phyloP scores from a whole-genome alignment of 495 filamentous ascomycete genomes.

The Thozetella sp. region DNA sequence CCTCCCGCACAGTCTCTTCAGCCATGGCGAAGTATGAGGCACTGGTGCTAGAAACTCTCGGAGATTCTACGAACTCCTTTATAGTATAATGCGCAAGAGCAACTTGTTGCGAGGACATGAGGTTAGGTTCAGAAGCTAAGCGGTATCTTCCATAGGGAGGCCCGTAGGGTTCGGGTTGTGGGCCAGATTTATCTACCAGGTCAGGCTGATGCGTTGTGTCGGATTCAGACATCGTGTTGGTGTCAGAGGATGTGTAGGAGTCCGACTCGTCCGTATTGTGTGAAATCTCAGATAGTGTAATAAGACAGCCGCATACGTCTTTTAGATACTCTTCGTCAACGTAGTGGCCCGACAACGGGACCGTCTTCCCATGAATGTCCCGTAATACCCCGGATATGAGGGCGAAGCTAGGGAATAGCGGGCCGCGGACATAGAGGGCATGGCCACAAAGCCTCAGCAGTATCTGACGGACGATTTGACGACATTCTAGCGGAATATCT shows the following conservation, averaged over 20 bases:
- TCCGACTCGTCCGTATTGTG: too few species aligned
- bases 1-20: not conserved
- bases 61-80: slow-evolving; percentile 23
- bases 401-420: not conserved
- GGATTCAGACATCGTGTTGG: too few species aligned
- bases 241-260: too few species aligned
- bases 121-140: slow-evolving; percentile 8
- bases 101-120: not conserved
- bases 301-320: too few species aligned
- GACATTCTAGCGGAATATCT: slow-evolving; percentile 19
- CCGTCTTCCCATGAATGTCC: not conserved
- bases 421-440: not conserved
- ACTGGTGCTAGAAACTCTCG: not conserved
- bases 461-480: slow-evolving; percentile 14
- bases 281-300: too few species aligned
- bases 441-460: slow-evolving; percentile 9
- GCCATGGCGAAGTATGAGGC: slow-evolving; percentile 3
- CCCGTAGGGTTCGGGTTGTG: too few species aligned
- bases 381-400: not conserved
- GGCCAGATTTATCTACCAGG: too few species aligned
- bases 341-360: too few species aligned
- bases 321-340: too few species aligned
- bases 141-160: not conserved
- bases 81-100: slow-evolving; percentile 29
- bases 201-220: too few species aligned